phyloP scores from a whole-genome alignment of 176 grass and related monocot genomes.

The Paspalum notatum region DNA sequence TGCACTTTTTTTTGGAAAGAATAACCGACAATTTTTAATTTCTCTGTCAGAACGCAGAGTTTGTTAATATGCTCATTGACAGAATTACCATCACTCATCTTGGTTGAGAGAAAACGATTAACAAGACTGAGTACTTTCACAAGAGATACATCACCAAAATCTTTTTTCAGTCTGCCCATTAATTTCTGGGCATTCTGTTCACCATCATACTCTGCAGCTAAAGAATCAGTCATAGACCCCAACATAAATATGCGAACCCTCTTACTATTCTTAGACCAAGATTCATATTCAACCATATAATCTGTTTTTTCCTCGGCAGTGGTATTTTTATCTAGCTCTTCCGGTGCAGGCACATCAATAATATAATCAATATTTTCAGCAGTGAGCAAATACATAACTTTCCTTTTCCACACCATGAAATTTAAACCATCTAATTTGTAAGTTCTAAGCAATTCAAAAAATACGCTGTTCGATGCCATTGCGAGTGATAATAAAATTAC shows the following conservation, averaged over 20 bases:
- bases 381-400: not conserved
- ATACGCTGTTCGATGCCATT: not conserved
- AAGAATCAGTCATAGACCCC: not conserved
- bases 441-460: not conserved
- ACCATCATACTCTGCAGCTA: conserved; percentile 4
- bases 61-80: conserved; percentile 2
- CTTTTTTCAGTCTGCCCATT: too few species aligned
- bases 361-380: not conserved
- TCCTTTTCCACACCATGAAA: not conserved
- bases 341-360: not conserved
- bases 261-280: not conserved
- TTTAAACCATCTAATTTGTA: not conserved
- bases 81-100: not conserved
- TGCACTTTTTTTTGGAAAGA: not conserved
- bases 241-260: not conserved
- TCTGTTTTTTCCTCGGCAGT: not conserved
- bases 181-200: not conserved
- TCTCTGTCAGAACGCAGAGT: not conserved
- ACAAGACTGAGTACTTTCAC: not conserved
- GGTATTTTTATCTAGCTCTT: not conserved
- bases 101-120: not conserved
- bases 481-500: not conserved
- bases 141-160: not conserved
- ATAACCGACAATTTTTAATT: not conserved
- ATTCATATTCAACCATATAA: not conserved